Conservation (phyloP, 2,329 filamentous ascomycete species). For the Eurotiales sp. region DNA sequence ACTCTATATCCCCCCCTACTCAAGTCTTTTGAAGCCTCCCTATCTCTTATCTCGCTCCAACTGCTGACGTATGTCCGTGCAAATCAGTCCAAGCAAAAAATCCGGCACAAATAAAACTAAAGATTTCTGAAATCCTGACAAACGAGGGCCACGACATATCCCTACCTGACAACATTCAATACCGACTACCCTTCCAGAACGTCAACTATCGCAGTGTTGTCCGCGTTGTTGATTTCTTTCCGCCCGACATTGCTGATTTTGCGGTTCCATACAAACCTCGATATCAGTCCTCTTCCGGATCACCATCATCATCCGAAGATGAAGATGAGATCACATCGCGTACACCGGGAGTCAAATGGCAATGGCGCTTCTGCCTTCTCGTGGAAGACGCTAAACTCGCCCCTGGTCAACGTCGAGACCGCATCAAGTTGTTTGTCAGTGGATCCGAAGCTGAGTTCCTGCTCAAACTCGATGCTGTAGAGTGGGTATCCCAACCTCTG, state of each 20-base stretch:
- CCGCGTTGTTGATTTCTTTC: constrained; percentile 79
- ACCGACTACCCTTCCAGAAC: constrained; percentile 67
- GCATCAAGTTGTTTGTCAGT: constrained; percentile 66
- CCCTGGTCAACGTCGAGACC: constrained; percentile 38
- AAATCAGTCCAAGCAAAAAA: constrained; percentile 46
- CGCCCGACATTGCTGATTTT: constrained; percentile 68
- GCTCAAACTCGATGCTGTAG: constrained; percentile 51
- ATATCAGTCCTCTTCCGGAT: constrained; percentile 48
- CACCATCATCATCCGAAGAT: constrained; percentile 23
- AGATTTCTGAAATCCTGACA: constrained; percentile 49
- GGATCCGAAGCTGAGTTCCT: constrained; percentile 56
- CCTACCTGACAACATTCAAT: constrained; percentile 42
- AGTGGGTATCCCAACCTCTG: constrained; percentile 40
- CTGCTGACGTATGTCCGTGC: constrained; percentile 11
- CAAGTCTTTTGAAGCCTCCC: not conserved
- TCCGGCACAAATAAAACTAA: constrained; percentile 36
- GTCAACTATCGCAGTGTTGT: constrained; percentile 65
- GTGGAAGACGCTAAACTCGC: constrained; percentile 64
- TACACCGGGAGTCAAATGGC: constrained; percentile 51
- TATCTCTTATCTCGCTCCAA: constrained; percentile 6
- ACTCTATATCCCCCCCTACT: not conserved
- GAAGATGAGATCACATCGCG: constrained; percentile 19
- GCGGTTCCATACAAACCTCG: constrained; percentile 50
- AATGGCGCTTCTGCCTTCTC: constrained; percentile 79
- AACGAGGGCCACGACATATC: constrained; percentile 44